A percentile compares a stretch with the other conserved stretches of the same genome.
These are phyloP conservation scores for Vigna angularis DNA, from an alignment of 306 rosid species.

Conservation along the genomic window DNA sequence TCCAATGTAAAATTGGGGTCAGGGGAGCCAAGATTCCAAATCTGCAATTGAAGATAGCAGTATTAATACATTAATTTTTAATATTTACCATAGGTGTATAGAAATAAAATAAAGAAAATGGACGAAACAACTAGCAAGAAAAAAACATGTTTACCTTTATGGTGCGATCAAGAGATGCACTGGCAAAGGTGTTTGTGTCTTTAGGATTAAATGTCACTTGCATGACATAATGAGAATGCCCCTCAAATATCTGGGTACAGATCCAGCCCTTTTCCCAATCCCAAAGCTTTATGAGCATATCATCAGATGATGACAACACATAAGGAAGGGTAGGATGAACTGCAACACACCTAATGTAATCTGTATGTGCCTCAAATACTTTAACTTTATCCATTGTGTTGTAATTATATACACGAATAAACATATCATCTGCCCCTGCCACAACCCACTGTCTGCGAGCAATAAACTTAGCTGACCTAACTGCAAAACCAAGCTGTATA, in stretches of 20 bases:
- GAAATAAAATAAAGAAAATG: slow-evolving; percentile 24
- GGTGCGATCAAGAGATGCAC: slow-evolving; percentile 99
- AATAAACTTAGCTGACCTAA: slow-evolving; percentile 98
- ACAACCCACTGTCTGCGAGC: slow-evolving; percentile 99
- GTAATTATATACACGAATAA: slow-evolving; percentile 95
- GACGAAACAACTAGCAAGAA: slow-evolving; percentile 15
- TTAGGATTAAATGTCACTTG: slow-evolving; percentile 99
- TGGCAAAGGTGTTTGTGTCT: slow-evolving; percentile 98
- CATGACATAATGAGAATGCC: slow-evolving; percentile 99
- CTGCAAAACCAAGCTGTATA: slow-evolving; percentile 60
- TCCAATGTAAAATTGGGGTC: slow-evolving; percentile 99
- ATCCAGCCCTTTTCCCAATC: slow-evolving; percentile 99
- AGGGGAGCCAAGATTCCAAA: slow-evolving; percentile 99
- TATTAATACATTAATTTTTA: slow-evolving; percentile 27
- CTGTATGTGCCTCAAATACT: slow-evolving; percentile 98
- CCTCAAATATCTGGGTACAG: slow-evolving; percentile 99
- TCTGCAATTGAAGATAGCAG: slow-evolving; percentile 56
- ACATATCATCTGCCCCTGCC: slow-evolving; percentile 99
- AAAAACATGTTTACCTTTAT: slow-evolving; percentile 75
- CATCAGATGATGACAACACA: slow-evolving; percentile 97
- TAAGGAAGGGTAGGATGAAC: slow-evolving; percentile 98
- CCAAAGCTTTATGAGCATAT: slow-evolving; percentile 99
- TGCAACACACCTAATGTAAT: slow-evolving; percentile 97
- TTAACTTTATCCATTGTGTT: slow-evolving; percentile 98
- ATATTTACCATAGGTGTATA: slow-evolving; percentile 31